Evolutionary conservation across 1,139 yeast genomes (phyloP), one percentile per base, ranked within the genome.

Genomic region (Eremothecium cymbalariae): DNA sequence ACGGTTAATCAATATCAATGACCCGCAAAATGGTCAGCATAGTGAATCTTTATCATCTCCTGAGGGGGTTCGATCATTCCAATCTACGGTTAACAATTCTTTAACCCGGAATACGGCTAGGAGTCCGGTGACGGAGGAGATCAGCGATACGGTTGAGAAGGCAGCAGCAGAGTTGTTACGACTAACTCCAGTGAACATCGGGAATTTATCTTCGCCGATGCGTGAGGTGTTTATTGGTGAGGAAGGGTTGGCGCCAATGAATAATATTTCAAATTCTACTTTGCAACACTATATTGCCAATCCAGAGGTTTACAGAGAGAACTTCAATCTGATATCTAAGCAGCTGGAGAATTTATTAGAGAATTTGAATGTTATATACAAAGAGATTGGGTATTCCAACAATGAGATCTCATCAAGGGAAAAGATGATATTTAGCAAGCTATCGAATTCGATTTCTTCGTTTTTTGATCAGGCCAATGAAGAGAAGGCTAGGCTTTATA

Each of bases 351-450:
- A 46, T 8, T 41, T 62, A 6, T 42, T 62, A 24, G 54, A 51
- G 14, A 51, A 57, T 33, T 39, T 63, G 8, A 54, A 60, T 25
- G 49, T 50, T n/a, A 53, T 63, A 12, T 62, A 63, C 44, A 50
- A 52, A 24, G 60, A 57, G 34, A 63, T 63, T 21, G 68, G 68
- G 1, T 60, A 62, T 34, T 59, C 67, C 1, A 51, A 58, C 28
- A 45, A 48, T 9, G 65, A 62, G 28, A 59, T 62, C 2, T 48
- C 53, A 16, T 47, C 48, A 25, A 62, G 60, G 33, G 67, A 63
- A 36, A 55, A 53, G 25, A 38, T 44, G 11, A 51, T 63, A 8
- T 62, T 63, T 33, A 53, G 51, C 8, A 49, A 55, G 9, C 46
- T 63, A 3, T 60, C 66, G 1, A 44, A 46, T 13, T 56, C 60